Evolutionary conservation across 139 green algal genomes (phyloP), one percentile per base, ranked within the genome.

Genomic region (Chlorella sp.): DNA sequence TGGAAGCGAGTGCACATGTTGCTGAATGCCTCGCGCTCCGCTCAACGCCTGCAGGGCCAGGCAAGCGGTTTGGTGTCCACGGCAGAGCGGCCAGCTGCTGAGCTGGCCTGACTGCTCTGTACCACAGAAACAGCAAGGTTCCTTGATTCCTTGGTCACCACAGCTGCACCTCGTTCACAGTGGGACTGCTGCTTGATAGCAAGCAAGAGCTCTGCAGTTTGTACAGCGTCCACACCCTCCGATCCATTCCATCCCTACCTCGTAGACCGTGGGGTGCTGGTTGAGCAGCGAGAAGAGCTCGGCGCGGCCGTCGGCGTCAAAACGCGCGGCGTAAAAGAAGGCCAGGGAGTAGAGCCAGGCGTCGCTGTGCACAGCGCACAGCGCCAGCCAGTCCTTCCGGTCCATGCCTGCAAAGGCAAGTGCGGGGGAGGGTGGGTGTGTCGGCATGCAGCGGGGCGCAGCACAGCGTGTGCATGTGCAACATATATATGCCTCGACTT

Each of bases 301-400:
- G 34, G 95, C 92, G 83, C 95, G 95, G 81, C 94, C 95, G 22
- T 90, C 84, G 60, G 89, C 87, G 70, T 99, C 94, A 67, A 99
- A 93, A 65, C 97, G 96, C 0, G 97, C 96, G 28, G 89, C 96
- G 82, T 98, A 98, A 86, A 98, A 99, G 86, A 98, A 99, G 0
- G 95, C 91, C 0, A 99, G 95, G 36, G 94, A 90, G 76, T 98
- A 92, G 17, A 99, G 95, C 97, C 97, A 99, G 4, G 95, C 91
- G 76, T 99, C 97, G 28, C 88, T 94, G 92, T 99, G 97, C 67
- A 99, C 97, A 1, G 97, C 97, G 26, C 99, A 95, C 8, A 99
- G 91, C 14, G 95, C 92, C 60, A 99, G 90, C 97, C 97, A 99
- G 88, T 99, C 97, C 73, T 94, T 94, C 65, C 91, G 77, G 68